Conservation (phyloP, 2,329 filamentous ascomycete genomes). For the Xylariaceae sp. region DNA sequence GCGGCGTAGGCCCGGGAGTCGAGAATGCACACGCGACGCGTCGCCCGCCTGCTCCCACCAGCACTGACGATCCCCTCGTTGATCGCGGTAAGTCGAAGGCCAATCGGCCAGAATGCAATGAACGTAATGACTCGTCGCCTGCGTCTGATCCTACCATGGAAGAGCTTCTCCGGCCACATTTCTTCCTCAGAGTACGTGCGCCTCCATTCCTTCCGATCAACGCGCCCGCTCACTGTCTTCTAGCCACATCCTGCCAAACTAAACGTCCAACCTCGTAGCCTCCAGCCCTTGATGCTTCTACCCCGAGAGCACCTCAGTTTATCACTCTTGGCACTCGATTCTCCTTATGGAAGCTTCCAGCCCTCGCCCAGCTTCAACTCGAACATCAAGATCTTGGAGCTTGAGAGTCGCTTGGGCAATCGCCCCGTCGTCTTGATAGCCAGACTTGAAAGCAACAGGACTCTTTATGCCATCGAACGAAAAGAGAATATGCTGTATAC, state of each 20-base stretch:
- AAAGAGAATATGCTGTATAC: slow-evolving; percentile 58
- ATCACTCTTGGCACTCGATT: slow-evolving; percentile 55
- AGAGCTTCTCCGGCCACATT: slow-evolving; percentile 46
- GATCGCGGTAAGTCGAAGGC: slow-evolving; percentile 30
- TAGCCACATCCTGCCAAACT: slow-evolving; percentile 54
- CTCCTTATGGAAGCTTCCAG: slow-evolving; percentile 46
- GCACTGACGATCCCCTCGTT: slow-evolving; percentile 35
- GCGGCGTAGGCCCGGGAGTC: slow-evolving; percentile 33
- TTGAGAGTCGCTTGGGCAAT: slow-evolving; percentile 54
- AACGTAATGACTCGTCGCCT: slow-evolving; percentile 7
- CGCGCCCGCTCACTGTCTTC: slow-evolving; percentile 7
- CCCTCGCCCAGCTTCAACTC: slow-evolving; percentile 55
- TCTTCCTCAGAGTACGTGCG: slow-evolving; percentile 46
- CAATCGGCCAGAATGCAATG: slow-evolving; percentile 36
- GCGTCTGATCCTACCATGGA: slow-evolving; percentile 39
- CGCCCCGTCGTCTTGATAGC: slow-evolving; percentile 56
- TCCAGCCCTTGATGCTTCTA: slow-evolving; percentile 58
- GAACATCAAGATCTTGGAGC: slow-evolving; percentile 57
- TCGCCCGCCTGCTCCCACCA: slow-evolving; percentile 37
- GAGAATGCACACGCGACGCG: slow-evolving; percentile 46
- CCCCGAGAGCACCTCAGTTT: slow-evolving; percentile 56
- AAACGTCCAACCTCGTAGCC: slow-evolving; percentile 47
- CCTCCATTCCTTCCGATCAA: background rate
- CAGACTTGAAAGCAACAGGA: slow-evolving; percentile 49
- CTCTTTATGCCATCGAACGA: slow-evolving; percentile 60